Percentiles rank a stretch among this genome's conserved stretches.
Evolutionary conservation across 1,284 basidiomycete genomes (phyloP).

Genomic region (Ganoderma sp.): DNA sequence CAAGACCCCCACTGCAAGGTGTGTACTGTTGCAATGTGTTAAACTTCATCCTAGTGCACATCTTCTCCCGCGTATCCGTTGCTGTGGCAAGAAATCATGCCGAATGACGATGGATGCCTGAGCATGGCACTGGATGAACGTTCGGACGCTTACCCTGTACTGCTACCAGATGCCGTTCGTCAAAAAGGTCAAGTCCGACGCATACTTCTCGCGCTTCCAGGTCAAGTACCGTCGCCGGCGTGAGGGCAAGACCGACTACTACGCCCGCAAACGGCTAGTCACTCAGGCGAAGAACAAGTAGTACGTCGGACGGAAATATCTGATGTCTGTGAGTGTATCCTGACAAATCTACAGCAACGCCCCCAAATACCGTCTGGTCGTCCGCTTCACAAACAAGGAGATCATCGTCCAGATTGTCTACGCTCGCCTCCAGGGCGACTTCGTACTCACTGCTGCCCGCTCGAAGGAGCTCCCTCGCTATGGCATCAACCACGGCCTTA

Average conservation of each 20-base stretch:
- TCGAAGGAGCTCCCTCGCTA: slow-evolving; percentile 95
- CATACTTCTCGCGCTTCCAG: slow-evolving; percentile 98
- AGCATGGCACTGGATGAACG: slow-evolving; percentile 44
- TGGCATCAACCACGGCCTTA: slow-evolving; percentile 98
- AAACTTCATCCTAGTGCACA: neutral
- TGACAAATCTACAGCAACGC: slow-evolving; percentile 65
- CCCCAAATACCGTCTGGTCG: slow-evolving; percentile 98
- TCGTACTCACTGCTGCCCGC: slow-evolving; percentile 86
- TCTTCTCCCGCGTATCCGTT: neutral
- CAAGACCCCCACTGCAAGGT: slow-evolving; percentile 59
- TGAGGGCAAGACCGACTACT: slow-evolving; percentile 99
- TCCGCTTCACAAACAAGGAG: slow-evolving; percentile 96
- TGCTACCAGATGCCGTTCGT: slow-evolving; percentile 81
- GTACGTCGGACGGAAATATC: slow-evolving; percentile 47
- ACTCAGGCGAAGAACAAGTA: slow-evolving; percentile 99
- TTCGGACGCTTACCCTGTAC: slow-evolving; percentile 25
- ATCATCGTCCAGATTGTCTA: slow-evolving; percentile 95
- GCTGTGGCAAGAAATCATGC: neutral
- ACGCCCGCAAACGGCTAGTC: slow-evolving; percentile 95
- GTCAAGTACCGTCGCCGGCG: slow-evolving; percentile 94
- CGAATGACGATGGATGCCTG: slow-evolving; percentile 38
- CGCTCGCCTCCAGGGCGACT: slow-evolving; percentile 97
- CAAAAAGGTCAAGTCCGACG: slow-evolving; percentile 86
- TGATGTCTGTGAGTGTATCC: neutral
- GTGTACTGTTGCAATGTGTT: slow-evolving; percentile 38